phyloP scores from a whole-genome alignment of 2,329 filamentous ascomycete species.

The Thyridium curvatum region DNA sequence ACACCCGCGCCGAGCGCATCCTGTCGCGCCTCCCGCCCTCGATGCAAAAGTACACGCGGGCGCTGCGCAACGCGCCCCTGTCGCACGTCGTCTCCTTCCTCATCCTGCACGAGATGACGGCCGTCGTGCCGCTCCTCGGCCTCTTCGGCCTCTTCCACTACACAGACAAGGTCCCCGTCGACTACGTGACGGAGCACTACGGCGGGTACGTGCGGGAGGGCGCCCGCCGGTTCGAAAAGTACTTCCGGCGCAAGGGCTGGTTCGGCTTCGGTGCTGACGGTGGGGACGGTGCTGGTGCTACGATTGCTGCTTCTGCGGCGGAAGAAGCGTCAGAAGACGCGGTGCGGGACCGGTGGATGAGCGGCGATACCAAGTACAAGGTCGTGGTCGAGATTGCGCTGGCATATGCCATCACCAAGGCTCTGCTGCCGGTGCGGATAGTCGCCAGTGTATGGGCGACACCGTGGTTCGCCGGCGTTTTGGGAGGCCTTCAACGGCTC shows the following conservation, averaged over 20 bases:
- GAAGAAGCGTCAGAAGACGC: constrained; percentile 20
- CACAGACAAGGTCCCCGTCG: constrained; percentile 62
- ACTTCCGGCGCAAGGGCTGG: constrained; percentile 76
- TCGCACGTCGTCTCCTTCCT: constrained; percentile 84
- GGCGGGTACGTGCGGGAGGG: constrained; percentile 51
- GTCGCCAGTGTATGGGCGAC: constrained; percentile 79
- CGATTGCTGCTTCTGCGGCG: constrained; percentile 10
- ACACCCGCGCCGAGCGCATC: constrained; percentile 38
- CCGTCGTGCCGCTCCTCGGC: constrained; percentile 70
- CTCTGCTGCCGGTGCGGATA: constrained; percentile 70
- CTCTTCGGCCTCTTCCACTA: constrained; percentile 78
- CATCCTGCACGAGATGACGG: constrained; percentile 86
- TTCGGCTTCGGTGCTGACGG: constrained; percentile 54
- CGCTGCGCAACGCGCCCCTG: constrained; percentile 69
- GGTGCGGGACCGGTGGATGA: constrained; percentile 27
- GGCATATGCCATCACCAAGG: constrained; percentile 87
- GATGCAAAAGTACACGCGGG: constrained; percentile 62
- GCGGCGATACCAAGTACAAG: constrained; percentile 40
- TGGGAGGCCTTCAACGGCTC: constrained; percentile 20
- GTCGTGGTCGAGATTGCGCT: constrained; percentile 69
- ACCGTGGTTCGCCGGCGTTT: constrained; percentile 77
- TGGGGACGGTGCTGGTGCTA: constrained; percentile 20
- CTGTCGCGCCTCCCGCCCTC: constrained; percentile 54
- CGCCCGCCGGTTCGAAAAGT: constrained; percentile 68
- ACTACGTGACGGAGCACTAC: constrained; percentile 42